Evolutionary conservation across 768 basidiomycete species (phyloP).

Genomic region (Infundibulicybe gibba): DNA sequence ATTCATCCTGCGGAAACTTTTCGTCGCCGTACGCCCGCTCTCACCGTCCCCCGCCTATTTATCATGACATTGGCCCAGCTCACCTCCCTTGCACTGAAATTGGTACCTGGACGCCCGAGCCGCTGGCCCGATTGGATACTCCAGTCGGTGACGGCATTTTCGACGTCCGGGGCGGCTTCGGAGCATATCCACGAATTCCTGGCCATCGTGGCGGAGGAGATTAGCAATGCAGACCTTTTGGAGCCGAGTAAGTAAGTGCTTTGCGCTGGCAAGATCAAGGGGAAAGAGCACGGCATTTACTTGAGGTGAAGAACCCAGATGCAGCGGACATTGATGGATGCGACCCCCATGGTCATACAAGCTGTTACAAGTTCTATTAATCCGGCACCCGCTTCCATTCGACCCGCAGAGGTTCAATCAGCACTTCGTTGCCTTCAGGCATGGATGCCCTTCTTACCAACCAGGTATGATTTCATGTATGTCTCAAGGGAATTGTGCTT

Average conservation of each 20-base stretch:
- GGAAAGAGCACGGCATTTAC: background rate
- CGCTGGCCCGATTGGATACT: conserved; percentile 78
- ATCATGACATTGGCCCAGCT: conserved; percentile 33
- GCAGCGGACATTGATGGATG: conserved; percentile 61
- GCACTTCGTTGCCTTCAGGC: conserved; percentile 80
- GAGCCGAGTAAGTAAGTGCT: conserved; percentile 65
- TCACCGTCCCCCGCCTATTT: conserved; percentile 5
- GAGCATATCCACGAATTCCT: conserved; percentile 73
- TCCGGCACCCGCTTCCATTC: conserved; percentile 22
- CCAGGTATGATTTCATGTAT: conserved; percentile 45
- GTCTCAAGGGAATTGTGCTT: background rate
- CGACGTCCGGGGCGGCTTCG: conserved; percentile 50
- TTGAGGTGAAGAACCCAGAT: conserved; percentile 50
- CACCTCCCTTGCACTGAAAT: conserved; percentile 67
- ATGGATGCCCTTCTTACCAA: conserved; percentile 72
- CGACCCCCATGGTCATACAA: conserved; percentile 67
- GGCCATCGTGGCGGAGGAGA: conserved; percentile 82
- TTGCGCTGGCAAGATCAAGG: background rate
- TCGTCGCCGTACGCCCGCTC: conserved; percentile 65
- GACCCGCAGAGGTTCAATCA: conserved; percentile 44
- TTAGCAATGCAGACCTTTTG: conserved; percentile 70
- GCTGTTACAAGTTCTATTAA: conserved; percentile 59
- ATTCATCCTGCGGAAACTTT: conserved; percentile 82
- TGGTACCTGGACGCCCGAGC: conserved; percentile 54
- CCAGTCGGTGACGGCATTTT: conserved; percentile 59